phyloP scores from a whole-genome alignment of 345 rosid genomes.

The Laguncularia racemosa region DNA sequence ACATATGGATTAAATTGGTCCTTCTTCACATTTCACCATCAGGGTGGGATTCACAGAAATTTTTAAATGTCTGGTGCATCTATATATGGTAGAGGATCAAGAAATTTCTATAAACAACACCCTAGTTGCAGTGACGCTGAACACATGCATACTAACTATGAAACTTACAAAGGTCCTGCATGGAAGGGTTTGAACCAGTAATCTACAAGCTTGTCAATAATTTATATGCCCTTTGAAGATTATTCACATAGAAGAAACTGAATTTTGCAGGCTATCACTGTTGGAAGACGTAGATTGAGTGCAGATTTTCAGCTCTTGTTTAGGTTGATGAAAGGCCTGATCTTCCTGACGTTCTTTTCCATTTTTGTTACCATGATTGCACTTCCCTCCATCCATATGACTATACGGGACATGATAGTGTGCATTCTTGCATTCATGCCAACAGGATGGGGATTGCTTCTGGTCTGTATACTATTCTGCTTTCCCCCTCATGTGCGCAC shows the following conservation, averaged over 20 bases:
- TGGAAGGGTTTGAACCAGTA: neutral
- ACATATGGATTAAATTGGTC: neutral
- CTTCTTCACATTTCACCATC: neutral
- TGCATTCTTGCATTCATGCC: slow-evolving; percentile 89
- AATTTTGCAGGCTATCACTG: slow-evolving; percentile 45
- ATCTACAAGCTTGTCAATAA: neutral
- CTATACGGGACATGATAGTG: slow-evolving; percentile 54
- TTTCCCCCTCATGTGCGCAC: neutral
- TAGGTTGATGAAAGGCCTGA: slow-evolving; percentile 61
- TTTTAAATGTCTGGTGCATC: too few species aligned
- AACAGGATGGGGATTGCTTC: slow-evolving; percentile 88
- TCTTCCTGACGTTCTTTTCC: slow-evolving; percentile 50
- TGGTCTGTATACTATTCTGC: slow-evolving; percentile 34
- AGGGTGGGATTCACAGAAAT: too few species aligned
- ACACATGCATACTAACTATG: too few species aligned
- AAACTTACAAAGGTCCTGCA: too few species aligned
- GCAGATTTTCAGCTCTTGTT: slow-evolving; percentile 71
- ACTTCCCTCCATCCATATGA: slow-evolving; percentile 40
- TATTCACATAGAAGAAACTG: neutral
- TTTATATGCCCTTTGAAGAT: neutral
- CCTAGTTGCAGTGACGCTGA: too few species aligned
- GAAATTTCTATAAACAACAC: too few species aligned
- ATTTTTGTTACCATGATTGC: slow-evolving; percentile 50
- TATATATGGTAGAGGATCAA: too few species aligned
- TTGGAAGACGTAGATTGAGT: slow-evolving; percentile 60